Evolutionary conservation across 2,329 filamentous ascomycete genomes (phyloP).

Genomic region (Coniochaeta sp.): DNA sequence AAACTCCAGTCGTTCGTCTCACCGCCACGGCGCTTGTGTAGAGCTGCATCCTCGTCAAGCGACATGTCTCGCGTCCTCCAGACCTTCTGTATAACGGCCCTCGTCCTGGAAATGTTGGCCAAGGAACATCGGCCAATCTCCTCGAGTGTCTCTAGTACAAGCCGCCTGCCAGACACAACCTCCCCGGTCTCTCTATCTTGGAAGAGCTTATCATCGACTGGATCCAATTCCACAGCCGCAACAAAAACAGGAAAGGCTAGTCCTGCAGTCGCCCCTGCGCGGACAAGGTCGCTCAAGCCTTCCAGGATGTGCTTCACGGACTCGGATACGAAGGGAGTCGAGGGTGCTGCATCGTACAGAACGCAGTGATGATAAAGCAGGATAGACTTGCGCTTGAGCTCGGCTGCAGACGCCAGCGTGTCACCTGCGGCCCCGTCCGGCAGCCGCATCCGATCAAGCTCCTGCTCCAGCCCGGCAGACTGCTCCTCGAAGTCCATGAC

Average conservation of each 20-base stretch:
- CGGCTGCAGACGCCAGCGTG: constrained; percentile 24
- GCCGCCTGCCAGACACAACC: constrained; percentile 23
- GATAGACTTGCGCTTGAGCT: constrained; percentile 34
- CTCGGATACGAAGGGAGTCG: constrained; percentile 18
- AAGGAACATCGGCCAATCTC: constrained; percentile 31
- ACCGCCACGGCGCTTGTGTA: not conserved
- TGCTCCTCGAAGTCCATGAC: constrained; percentile 24
- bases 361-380: constrained; percentile 37
- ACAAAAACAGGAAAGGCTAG: constrained; percentile 35
- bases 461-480: constrained; percentile 24
- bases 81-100: constrained; percentile 36
- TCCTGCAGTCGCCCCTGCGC: constrained; percentile 21
- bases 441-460: constrained; percentile 16
- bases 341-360: constrained; percentile 31
- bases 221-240: constrained; percentile 30
- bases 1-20: constrained; percentile 1
- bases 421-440: constrained; percentile 14
- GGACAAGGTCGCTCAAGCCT: constrained; percentile 23
- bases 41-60: not conserved
- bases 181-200: constrained; percentile 11
- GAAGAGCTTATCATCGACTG: constrained; percentile 25
- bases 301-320: constrained; percentile 25
- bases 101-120: constrained; percentile 32
- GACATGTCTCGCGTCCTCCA: constrained; percentile 34
- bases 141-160: constrained; percentile 30